Evolutionary conservation across 768 basidiomycete genomes (phyloP).

Genomic region (Strobilomyces dryophilus): DNA sequence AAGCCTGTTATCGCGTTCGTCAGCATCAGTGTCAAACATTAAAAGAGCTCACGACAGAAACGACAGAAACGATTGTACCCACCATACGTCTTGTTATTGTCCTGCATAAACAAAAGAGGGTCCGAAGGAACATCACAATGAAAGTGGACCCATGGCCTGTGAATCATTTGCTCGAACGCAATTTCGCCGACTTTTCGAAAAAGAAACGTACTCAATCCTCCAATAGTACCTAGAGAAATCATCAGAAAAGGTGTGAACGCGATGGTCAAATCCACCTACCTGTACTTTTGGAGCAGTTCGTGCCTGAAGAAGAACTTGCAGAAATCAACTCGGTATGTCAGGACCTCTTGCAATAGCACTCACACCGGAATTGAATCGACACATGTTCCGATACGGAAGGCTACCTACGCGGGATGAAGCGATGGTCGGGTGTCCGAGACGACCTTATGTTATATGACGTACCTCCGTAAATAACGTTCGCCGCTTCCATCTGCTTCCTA

Average conservation of each 20-base stretch:
- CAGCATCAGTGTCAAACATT: neutral
- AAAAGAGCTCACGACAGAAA: neutral
- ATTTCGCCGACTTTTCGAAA: conserved; percentile 34
- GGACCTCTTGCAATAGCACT: conserved; percentile 14
- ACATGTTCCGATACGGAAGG: conserved; percentile 64
- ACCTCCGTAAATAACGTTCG: conserved; percentile 49
- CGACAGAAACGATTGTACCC: neutral
- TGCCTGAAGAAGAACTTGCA: conserved; percentile 49
- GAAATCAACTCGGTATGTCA: neutral
- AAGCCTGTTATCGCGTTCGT: conserved; percentile 38
- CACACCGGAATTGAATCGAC: conserved; percentile 70
- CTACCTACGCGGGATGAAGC: conserved; percentile 2
- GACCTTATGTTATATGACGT: conserved; percentile 8
- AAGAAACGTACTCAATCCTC: conserved; percentile 24
- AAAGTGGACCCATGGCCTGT: conserved; percentile 47
- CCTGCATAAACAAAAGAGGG: conserved; percentile 57
- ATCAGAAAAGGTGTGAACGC: neutral
- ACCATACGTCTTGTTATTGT: conserved; percentile 52
- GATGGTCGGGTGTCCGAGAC: neutral
- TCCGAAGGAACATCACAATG: conserved; percentile 48
- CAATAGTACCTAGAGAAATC: conserved; percentile 23
- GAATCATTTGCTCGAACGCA: conserved; percentile 8
- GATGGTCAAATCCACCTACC: conserved; percentile 12
- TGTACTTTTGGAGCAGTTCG: conserved; percentile 26
- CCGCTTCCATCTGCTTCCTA: conserved; percentile 48